Evolutionary conservation across 495 filamentous ascomycete species (phyloP).

Genomic region (Parathielavia hyrcaniae): DNA sequence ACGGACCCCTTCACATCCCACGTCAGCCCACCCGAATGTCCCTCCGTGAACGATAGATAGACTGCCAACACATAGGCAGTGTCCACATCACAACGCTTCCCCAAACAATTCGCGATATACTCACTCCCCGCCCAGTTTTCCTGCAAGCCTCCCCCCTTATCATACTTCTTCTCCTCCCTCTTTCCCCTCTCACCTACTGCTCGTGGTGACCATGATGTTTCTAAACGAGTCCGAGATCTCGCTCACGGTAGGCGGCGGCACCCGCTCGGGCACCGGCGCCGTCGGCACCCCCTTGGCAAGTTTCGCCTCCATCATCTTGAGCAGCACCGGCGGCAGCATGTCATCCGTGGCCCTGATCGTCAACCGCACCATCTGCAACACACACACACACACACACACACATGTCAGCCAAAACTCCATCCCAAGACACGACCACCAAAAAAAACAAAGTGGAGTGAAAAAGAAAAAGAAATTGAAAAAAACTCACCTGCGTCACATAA

Average conservation of each 20-base stretch:
- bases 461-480: constrained; percentile 3
- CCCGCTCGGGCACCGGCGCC: constrained; percentile 33
- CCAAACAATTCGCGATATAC: too few species aligned
- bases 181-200: constrained; percentile 23
- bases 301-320: constrained; percentile 80
- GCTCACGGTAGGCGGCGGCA: constrained; percentile 31
- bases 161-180: too few species aligned
- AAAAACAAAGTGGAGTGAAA: not conserved
- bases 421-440: not conserved
- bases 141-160: not conserved
- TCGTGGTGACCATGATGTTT: constrained; percentile 42
- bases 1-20: too few species aligned
- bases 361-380: constrained; percentile 80
- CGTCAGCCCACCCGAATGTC: too few species aligned
- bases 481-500: constrained; percentile 70
- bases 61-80: too few species aligned
- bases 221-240: constrained; percentile 46
- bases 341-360: constrained; percentile 95
- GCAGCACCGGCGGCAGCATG: constrained; percentile 66
- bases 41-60: too few species aligned
- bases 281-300: constrained; percentile 50
- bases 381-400: too few species aligned
- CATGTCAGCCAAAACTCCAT: constrained; percentile 2
- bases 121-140: not conserved
- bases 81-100: too few species aligned